Base-by-base conservation (phyloP, 768 basidiomycete genomes). In the Crucibulum laeve region DNA sequence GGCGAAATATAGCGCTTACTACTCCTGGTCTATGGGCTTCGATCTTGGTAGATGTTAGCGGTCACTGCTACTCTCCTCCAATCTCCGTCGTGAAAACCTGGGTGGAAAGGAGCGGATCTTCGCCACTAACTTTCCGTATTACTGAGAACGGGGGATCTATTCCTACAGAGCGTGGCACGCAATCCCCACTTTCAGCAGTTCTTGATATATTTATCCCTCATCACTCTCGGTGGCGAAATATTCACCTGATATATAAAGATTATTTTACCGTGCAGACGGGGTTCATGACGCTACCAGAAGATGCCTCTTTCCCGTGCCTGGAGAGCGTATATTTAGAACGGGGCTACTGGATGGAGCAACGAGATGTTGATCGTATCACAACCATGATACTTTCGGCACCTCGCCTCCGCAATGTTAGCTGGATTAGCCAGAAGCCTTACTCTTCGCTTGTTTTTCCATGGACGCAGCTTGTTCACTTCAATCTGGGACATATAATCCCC, bases 201-300 rank as follows among this genome's bases (percentile, higher is more conserved):
- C 45, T 62, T 23, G 55, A 54, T 32, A 45, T 61, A 5, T 60
- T 53, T 38, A 42, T 55, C 3, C 56, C 57, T 4, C 57, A 61
- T 47, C 50, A 53, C 28, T 19, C 49, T 21, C 53, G 60, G 13
- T 62, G 61, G 59, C 48, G 50, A 39, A 47, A 47, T 23, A 50
- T 59, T 22, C 53, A 46, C 23, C 39, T 64, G 1, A 45, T 52
- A 30, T 59, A 56, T 47, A 46, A 45, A 15, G 57, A 51, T 22
- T 45, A 43, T 28, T 54, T 51, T 46, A 39, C 55, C 4, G 50
- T 48, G 19, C 44, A 51, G 24, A 53, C 52, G 34, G 54, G 50
- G 10, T 44, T 58, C 24, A n/a, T 28, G 5, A 40, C 34, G 19
- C 22, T 58, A 18, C 52, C 53, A 11, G 21, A 47, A 28, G 42